Evolutionary conservation across 441 rosid genomes (phyloP), one percentile per base, ranked within the genome.

Genomic region (Euphorbia celastroides): DNA sequence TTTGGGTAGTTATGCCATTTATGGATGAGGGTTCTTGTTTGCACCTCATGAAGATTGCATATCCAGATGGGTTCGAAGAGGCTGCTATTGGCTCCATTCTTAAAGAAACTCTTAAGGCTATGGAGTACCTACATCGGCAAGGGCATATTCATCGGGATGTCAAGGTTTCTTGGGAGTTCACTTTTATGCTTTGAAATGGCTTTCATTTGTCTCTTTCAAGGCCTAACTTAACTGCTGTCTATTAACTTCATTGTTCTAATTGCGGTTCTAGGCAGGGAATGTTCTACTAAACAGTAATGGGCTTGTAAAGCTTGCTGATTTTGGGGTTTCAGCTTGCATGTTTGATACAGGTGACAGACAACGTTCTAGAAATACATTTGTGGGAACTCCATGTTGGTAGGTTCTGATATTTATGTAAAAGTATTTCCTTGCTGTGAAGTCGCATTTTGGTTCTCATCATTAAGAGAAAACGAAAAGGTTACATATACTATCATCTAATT

Each of bases 81-180:
- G 65, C 88, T 20, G 97, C 97, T 65, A 92, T 96, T 73, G 79
- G 89, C 75, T 84, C 89, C 75, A 81, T 96, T 59, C 78, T 96
- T 16, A 96, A 90, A 86, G 99, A 90, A 82, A 89, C 99, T 62
- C 96, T 93, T 26, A 90, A 90, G 80, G 98, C 98, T 70, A 82
- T 96, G 69, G 90, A 88, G 59, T 96, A 96, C 80, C 96, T 96
- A 77, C 98, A 96, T 82, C 86, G 65, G 62, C 98, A 96, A 80
- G 99, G 99, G 31, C 96, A 96, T 69, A 95, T 95, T 52, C 99
- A 96, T 77, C 89, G 98, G 10, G 99, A 96, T 85, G 97, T 96
- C 75, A 96, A 92, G 94, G 97, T 89, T 63, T 32, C 73, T 66
- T 74, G 25, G 60, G 25, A 16, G 17, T 50, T 60, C 63, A 68